Evolutionary conservation across 2,329 filamentous ascomycete genomes (phyloP), one percentile per base, ranked within the genome.

Genomic region (Nigrograna mackinnonii): DNA sequence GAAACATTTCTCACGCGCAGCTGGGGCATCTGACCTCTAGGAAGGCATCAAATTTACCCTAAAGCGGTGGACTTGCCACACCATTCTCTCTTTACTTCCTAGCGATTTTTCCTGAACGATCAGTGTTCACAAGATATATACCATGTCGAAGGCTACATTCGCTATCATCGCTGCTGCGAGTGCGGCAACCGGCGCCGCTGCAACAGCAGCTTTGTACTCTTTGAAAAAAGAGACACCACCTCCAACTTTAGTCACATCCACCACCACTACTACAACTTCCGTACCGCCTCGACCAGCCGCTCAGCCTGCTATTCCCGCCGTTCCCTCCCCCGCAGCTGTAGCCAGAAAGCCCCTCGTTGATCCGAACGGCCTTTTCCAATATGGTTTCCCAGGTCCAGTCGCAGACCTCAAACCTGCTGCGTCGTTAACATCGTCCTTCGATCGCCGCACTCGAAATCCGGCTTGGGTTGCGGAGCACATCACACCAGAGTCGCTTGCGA

Each of bases 401-500:
- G 79, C 86, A 59, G 94, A 99, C 71, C 78, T 95, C 32, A 85
- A 91, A 41, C 80, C 79, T 41, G 86, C 90, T 26, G 75, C 83
- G 19, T 87, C 89, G 22, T 80, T 97, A 40, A 80, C 91, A 52
- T 95, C 91, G 22, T 85, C 87, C 58, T 99, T 86, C 79, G 92
- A 99, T 73, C 89, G 94, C 20, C 86, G 89, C 48, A 86, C 84
- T 32, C 84, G 91, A 64, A 99, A 99, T 72, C 94, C 94, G 21
- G 81, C 88, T 67, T 99, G 92, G 92, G 94, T 76, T 16, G 73
- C 87, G 51, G 94, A 99, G 76, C 94, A 99, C 77, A 96, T 99
- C 70, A 99, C 94, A 0, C 84, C 91, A 2, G 82, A 83, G 24
- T 97, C 92, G 0, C 81, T 99, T 12, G 79, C 86, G 3, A 68